These are phyloP conservation scores for Saturnispora dispora DNA, from an alignment of 805 yeast species.

Conservation along the genomic window DNA sequence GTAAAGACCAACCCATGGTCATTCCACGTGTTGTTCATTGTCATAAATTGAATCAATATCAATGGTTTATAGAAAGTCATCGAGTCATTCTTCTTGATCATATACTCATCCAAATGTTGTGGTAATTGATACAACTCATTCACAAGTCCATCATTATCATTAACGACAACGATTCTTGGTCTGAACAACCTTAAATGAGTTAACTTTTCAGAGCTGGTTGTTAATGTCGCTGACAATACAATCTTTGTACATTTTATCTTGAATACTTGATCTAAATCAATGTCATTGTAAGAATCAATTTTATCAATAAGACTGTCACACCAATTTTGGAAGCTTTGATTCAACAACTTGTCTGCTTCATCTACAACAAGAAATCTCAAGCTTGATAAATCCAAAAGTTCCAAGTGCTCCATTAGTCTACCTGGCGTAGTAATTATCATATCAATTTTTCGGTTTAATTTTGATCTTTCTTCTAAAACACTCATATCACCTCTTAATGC, in stretches of 20 bases:
- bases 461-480: slow-evolving; percentile 51
- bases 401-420: slow-evolving; percentile 68
- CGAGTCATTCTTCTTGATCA: slow-evolving; percentile 23
- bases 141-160: slow-evolving; percentile 36
- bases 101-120: slow-evolving; percentile 31
- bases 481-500: slow-evolving; percentile 45
- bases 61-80: slow-evolving; percentile 58
- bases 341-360: slow-evolving; percentile 75
- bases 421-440: slow-evolving; percentile 70
- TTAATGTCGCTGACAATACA: slow-evolving; percentile 86
- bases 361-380: slow-evolving; percentile 63
- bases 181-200: slow-evolving; percentile 56
- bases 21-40: slow-evolving; percentile 25
- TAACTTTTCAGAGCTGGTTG: slow-evolving; percentile 85
- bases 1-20: slow-evolving; percentile 51
- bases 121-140: slow-evolving; percentile 59
- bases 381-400: slow-evolving; percentile 33
- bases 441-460: slow-evolving; percentile 43
- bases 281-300: slow-evolving; percentile 21
- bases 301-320: slow-evolving; percentile 43
- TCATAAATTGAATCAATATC: slow-evolving; percentile 44
- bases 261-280: slow-evolving; percentile 30
- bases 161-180: slow-evolving; percentile 72
- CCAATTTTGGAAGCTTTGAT: slow-evolving; percentile 94
- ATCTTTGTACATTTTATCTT: slow-evolving; percentile 43